phyloP scores from a whole-genome alignment of 179 eudicot genomes.

The Vitellaria paradoxa region DNA sequence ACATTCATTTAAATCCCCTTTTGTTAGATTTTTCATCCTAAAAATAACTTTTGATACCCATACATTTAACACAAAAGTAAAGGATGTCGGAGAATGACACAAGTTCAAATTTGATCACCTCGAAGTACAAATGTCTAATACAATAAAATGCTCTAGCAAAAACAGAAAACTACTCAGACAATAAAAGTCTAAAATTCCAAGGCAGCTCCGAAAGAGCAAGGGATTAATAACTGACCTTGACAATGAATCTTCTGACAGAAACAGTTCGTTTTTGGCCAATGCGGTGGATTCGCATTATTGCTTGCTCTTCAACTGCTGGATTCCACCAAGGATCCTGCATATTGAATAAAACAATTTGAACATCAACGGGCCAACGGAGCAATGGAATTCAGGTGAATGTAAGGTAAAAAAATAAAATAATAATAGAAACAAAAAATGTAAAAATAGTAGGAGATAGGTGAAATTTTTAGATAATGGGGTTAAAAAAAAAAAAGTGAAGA shows the following conservation, averaged over 20 bases:
- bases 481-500: not conserved
- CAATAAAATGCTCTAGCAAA: not conserved
- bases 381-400: too few relatives aligned
- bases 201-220: not conserved
- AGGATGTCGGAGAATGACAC: too few relatives aligned
- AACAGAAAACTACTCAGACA: not conserved
- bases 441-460: too few relatives aligned
- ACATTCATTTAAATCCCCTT: too few relatives aligned
- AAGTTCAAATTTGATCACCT: too few relatives aligned
- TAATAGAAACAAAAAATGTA: not conserved
- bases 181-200: not conserved
- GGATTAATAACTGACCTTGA: conserved; percentile 35
- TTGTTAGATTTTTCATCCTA: too few relatives aligned
- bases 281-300: conserved; percentile 76
- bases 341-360: not conserved
- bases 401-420: not conserved
- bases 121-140: too few relatives aligned
- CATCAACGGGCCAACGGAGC: not conserved
- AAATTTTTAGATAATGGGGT: too few relatives aligned
- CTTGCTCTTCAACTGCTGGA: conserved; percentile 77
- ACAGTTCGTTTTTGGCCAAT: conserved; percentile 70
- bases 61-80: too few relatives aligned
- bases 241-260: conserved; percentile 64
- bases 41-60: too few relatives aligned
- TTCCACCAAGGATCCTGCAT: conserved; percentile 81